These are phyloP conservation scores for Boletus vinaceobasis DNA, from an alignment of 768 basidiomycete genomes.

Conservation along the genomic window DNA sequence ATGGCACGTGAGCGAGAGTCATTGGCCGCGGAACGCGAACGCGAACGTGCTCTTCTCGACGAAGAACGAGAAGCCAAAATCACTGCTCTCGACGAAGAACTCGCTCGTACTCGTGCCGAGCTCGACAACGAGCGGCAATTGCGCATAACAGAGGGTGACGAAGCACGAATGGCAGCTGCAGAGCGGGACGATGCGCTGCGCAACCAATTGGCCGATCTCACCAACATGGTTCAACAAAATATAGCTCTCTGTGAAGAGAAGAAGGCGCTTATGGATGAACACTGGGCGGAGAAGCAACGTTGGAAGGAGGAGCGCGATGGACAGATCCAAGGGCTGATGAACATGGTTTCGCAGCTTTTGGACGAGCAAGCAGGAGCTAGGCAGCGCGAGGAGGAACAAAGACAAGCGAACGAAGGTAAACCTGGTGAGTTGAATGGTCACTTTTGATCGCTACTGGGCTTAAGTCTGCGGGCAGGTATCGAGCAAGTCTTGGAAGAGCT, in stretches of 20 bases:
- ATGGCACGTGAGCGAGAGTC: slow-evolving; percentile 52
- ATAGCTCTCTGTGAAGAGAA: slow-evolving; percentile 57
- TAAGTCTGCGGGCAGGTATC: slow-evolving; percentile 40
- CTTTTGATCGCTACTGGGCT: not conserved
- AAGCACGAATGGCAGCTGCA: slow-evolving; percentile 56
- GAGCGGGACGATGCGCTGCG: slow-evolving; percentile 62
- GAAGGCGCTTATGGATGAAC: slow-evolving; percentile 55
- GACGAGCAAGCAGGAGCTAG: slow-evolving; percentile 54
- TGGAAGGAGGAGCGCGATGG: slow-evolving; percentile 58
- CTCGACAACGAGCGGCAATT: slow-evolving; percentile 61
- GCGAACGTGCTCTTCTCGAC: slow-evolving; percentile 42
- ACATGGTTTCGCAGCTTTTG: slow-evolving; percentile 58
- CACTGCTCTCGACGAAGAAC: slow-evolving; percentile 58
- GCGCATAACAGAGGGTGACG: slow-evolving; percentile 56
- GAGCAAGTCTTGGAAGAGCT: slow-evolving; percentile 61
- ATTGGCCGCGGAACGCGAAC: slow-evolving; percentile 52
- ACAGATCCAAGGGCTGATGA: slow-evolving; percentile 52
- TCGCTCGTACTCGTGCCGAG: slow-evolving; percentile 53
- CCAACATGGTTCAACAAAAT: slow-evolving; percentile 69
- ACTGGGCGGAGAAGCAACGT: slow-evolving; percentile 59
- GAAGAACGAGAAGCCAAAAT: slow-evolving; percentile 57
- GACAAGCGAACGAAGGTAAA: slow-evolving; percentile 48
- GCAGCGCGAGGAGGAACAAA: slow-evolving; percentile 49
- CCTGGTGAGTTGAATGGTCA: slow-evolving; percentile 45
- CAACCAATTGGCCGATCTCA: slow-evolving; percentile 65